These are phyloP conservation scores for Cunninghamia lanceolata DNA, from an alignment of 75 land plant genomes.

Conservation along the genomic window DNA sequence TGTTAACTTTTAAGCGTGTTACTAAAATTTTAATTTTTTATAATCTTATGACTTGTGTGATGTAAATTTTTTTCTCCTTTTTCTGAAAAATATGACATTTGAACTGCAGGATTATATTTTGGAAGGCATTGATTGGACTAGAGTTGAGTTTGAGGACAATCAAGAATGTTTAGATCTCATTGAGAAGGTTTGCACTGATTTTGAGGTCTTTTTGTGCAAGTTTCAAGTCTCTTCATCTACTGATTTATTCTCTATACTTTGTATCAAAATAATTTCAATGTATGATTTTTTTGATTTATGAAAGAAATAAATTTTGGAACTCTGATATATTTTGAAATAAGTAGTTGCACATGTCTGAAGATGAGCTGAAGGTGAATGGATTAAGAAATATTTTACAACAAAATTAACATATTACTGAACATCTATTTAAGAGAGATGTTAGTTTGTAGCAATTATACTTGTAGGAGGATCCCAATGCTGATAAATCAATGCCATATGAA, in stretches of 20 bases:
- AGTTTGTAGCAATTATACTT: not conserved
- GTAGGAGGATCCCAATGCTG: not conserved
- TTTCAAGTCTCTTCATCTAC: not conserved
- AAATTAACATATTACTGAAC: not conserved
- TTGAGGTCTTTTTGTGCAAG: not conserved
- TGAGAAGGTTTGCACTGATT: slow-evolving; percentile 71
- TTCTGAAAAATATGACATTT: not conserved
- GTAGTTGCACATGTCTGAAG: not conserved
- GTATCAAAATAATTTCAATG: not conserved
- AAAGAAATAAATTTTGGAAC: not conserved
- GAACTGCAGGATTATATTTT: slow-evolving; percentile 66
- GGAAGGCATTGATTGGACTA: slow-evolving; percentile 88
- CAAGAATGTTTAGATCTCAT: slow-evolving; percentile 79
- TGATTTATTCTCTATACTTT: not conserved
- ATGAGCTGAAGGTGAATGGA: not conserved
- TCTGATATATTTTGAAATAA: not conserved
- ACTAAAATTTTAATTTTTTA: not conserved
- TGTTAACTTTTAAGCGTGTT: not conserved
- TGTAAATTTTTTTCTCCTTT: not conserved
- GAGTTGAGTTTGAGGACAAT: slow-evolving; percentile 82
- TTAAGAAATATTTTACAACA: not conserved
- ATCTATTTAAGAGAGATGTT: not conserved
- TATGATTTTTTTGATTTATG: not conserved
- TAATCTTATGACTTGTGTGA: not conserved
- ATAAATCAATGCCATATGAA: not conserved